A percentile compares a stretch with the other conserved stretches of the same genome.
phyloP scores from a whole-genome alignment of 208 protist genomes.

The Trypanosoma avium region DNA sequence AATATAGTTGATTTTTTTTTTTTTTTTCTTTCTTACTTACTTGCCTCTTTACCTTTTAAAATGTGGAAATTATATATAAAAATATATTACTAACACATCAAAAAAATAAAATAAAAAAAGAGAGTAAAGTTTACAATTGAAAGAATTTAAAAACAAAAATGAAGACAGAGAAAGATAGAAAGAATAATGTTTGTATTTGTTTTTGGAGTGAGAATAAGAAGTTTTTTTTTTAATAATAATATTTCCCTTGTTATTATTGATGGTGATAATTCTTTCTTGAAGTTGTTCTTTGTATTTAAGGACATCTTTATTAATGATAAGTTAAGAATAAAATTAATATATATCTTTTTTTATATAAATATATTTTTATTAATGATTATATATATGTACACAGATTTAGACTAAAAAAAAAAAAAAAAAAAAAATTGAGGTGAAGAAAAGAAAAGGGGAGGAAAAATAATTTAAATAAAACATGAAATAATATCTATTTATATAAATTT shows the following conservation, averaged over 20 bases:
- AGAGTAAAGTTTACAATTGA: not conserved
- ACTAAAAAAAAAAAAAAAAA: not conserved
- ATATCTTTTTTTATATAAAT: constrained; percentile 1
- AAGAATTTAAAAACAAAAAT: not conserved
- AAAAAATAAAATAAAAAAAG: constrained; percentile 20
- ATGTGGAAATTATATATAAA: too few species aligned
- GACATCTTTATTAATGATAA: constrained; percentile 1
- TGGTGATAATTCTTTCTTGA: too few species aligned
- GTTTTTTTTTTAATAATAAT: constrained; percentile 1
- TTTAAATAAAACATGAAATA: not conserved
- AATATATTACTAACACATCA: too few species aligned
- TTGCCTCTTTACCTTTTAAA: too few species aligned
- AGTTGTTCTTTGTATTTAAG: too few species aligned
- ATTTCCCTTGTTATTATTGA: too few species aligned
- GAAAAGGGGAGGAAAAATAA: not conserved
- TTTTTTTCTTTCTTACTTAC: too few species aligned
- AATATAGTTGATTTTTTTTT: too few species aligned
- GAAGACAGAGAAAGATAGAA: constrained; percentile 6
- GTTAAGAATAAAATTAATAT: not conserved
- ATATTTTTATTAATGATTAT: not conserved
- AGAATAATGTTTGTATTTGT: not conserved
- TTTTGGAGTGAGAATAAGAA: not conserved
- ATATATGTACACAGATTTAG: not conserved
- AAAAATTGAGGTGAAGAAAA: not conserved
- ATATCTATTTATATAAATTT: not conserved